Evolutionary conservation across 1,284 basidiomycete genomes (phyloP), one percentile per base, ranked within the genome.

Genomic region (Wallemia ichthyophaga): DNA sequence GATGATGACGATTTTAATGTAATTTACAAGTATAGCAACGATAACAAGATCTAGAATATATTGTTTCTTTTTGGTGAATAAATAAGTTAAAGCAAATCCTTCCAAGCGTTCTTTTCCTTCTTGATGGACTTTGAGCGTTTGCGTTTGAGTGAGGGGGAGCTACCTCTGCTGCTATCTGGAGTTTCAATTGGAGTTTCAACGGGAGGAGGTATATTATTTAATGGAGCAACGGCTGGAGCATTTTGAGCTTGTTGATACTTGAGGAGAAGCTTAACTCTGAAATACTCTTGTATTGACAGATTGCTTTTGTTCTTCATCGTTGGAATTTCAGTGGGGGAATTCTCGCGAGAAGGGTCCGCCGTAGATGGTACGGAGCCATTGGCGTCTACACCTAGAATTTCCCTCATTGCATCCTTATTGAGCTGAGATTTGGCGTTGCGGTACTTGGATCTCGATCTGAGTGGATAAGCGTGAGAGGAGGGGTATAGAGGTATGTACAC

Each of bases 221-320:
- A 3, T 48, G 37, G 37, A 11, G 37, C n/a, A 15, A 19, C 37
- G 5, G n/a, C 37, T 3, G 37, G 55, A 27, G 55, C 55, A 56
- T 56, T 27, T 15, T 26, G 55, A 25, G 55, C 55, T 56, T 25
- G 25, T 21, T 27, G 55, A 56, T 56, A 48, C 25, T 56, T 56
- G 25, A 26, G 55, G 2, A 56, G 25, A 25, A 56, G 24, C 23
- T 56, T 56, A 13, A 56, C 27, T 25, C 55, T 25, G 55, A 56
- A 56, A 24, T 56, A 56, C 25, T 56, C 55, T 17, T 25, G 25
- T 27, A 56, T 27, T 2, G 55, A 56, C 17, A 56, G 25, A 27
- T 56, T 56, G 25, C 25, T 27, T 27, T 56, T 56, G 55, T 56
- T 56, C 55, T 56, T 56, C 55, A 23, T 13, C 13, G 55, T 27